Percentiles rank a stretch among this genome's conserved stretches.
Evolutionary conservation across 2,329 filamentous ascomycete species (phyloP).

Genomic region (Fusarium sp.): DNA sequence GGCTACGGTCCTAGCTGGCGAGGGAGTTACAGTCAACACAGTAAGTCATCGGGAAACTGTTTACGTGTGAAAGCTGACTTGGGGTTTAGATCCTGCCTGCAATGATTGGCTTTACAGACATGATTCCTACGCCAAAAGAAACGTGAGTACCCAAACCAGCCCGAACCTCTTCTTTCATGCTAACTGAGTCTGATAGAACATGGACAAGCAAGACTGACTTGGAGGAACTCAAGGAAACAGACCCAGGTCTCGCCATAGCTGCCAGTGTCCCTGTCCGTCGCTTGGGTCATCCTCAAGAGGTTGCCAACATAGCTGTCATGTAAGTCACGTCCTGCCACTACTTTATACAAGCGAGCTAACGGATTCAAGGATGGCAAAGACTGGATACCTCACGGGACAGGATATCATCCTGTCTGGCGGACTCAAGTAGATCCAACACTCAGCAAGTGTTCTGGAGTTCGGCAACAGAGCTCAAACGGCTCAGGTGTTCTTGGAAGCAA

Average conservation of each 20-base stretch:
- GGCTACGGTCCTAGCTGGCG: conserved; percentile 46
- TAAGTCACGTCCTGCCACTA: conserved; percentile 20
- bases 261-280: conserved; percentile 49
- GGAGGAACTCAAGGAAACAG: conserved; percentile 44
- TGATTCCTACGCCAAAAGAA: conserved; percentile 50
- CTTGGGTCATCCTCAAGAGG: conserved; percentile 49
- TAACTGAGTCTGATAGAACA: conserved; percentile 29
- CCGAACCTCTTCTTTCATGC: fast-evolving
- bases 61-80: fast-evolving
- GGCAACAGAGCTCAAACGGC: fast-evolving
- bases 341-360: background rate
- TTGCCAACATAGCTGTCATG: conserved; percentile 51
- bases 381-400: conserved; percentile 26
- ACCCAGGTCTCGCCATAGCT: conserved; percentile 51
- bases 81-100: conserved; percentile 43
- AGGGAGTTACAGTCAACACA: conserved; percentile 50
- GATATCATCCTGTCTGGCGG: conserved; percentile 25
- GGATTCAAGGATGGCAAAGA: conserved; percentile 21
- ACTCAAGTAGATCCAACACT: background rate
- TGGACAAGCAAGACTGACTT: conserved; percentile 48
- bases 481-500: background rate
- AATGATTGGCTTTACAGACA: conserved; percentile 51
- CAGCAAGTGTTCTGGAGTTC: too few relatives aligned
- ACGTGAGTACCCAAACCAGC: conserved; percentile 29
- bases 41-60: conserved; percentile 19